Base-by-base conservation (phyloP, 2,329 filamentous ascomycete species). In the Aureobasidium sp. region DNA sequence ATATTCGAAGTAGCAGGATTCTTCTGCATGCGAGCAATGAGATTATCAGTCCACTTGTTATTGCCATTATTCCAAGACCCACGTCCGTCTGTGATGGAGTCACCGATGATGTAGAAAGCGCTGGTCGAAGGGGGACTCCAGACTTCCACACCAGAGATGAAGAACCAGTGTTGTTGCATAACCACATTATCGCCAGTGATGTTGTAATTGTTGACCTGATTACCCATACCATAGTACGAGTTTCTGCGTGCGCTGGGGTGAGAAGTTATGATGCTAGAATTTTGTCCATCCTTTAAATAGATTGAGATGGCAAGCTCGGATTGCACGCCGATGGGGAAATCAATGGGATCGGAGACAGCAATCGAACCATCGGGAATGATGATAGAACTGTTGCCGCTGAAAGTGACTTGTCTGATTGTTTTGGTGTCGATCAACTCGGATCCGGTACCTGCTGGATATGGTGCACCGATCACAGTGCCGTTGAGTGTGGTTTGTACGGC, bases 201-300 rank as follows among this genome's bases (percentile, higher is more conserved):
- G n/a, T 84, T 81, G 0, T 79, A 73, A 0, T 81, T 80, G 7
- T 78, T 77, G 1, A 88, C 82, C n/a, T 83, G 81, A 71, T 92
- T 87, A 1, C 90, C 90, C 15, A 78, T 76, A 45, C 84, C 81
- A 75, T 89, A 85, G 82, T 84, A 91, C 16, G 85, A 87, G 0
- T 85, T 89, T 0, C 89, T 90, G 9, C 90, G 82, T 70, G 87
- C 90, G 7, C 90, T 89, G 0, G 90, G 89, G 66, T 92, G 90
- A 0, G 84, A 85, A 0, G 90, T 92, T 63, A 92, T 88, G 33
- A 78, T 81, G 64, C 81, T 85, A 0, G 84, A 84, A 2, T 78
- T 74, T 72, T 91, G 89, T 0, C 90, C 90, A 1, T 77, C 68
- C 33, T 82, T 79, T 2, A 87, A 81, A 72, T 90, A 92, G 18